Evolutionary conservation across 306 rosid species (phyloP).

Genomic region (Glycine tomentella): DNA sequence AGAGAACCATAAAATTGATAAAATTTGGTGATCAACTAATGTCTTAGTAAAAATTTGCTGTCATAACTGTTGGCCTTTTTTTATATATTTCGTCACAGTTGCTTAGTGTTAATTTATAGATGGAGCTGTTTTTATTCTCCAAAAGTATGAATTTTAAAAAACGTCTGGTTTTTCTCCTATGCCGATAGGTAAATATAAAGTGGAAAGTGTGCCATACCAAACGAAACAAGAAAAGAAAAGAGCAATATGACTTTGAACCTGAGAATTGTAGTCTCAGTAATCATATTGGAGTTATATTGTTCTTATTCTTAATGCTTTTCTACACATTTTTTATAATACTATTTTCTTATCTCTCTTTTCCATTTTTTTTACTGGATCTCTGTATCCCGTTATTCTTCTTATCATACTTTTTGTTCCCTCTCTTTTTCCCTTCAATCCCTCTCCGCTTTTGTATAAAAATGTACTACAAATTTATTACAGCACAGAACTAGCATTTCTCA

Average conservation of each 20-base stretch:
- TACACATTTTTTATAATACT: neutral
- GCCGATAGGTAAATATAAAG: conserved; percentile 7
- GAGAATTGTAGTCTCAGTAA: neutral
- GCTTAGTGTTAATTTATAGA: neutral
- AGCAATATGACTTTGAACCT: neutral
- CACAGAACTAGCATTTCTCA: neutral
- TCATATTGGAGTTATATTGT: neutral
- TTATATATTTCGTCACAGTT: no score
- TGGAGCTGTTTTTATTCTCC: neutral
- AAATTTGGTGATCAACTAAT: no score
- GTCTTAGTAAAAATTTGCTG: no score
- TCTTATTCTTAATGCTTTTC: neutral
- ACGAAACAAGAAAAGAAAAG: neutral
- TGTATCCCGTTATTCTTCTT: neutral
- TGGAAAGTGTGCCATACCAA: neutral
- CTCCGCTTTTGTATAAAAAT: neutral
- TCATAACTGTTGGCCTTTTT: no score
- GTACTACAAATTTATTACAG: neutral
- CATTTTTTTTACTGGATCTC: neutral
- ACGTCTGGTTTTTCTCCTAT: neutral
- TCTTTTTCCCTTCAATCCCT: neutral
- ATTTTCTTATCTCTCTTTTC: neutral
- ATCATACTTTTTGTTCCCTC: neutral
- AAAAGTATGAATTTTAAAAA: no score
- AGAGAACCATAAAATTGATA: no score